Evolutionary conservation across 2,329 filamentous ascomycete species (phyloP).

Genomic region (Scopulariopsis brevicaulis): DNA sequence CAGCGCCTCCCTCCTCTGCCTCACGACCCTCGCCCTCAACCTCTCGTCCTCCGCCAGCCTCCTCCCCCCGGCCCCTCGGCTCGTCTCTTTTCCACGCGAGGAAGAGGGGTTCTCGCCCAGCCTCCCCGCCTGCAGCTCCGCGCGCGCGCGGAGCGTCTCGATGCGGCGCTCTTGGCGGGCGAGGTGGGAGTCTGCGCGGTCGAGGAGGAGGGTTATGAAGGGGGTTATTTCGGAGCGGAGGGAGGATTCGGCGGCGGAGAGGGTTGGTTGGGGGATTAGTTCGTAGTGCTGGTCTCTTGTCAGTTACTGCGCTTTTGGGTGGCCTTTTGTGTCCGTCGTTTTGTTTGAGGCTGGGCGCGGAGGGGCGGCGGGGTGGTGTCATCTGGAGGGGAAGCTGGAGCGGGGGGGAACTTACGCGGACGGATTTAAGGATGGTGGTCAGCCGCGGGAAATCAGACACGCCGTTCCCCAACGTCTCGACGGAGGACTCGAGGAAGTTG

Average conservation of each 20-base stretch:
- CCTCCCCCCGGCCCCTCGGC: slow-evolving; percentile 6
- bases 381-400: slow-evolving; percentile 29
- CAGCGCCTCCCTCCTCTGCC: slow-evolving; percentile 74
- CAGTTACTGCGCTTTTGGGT: background rate
- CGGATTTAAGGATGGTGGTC: slow-evolving; percentile 41
- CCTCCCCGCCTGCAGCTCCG: slow-evolving; percentile 70
- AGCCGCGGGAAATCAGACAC: slow-evolving; percentile 48
- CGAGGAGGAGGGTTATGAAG: slow-evolving; percentile 67
- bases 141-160: slow-evolving; percentile 70
- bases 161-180: slow-evolving; percentile 76
- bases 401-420: slow-evolving; percentile 32
- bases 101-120: slow-evolving; percentile 19
- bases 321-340: slow-evolving; percentile 16
- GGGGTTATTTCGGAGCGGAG: slow-evolving; percentile 85
- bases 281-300: slow-evolving; percentile 64
- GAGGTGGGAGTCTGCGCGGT: slow-evolving; percentile 71
- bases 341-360: slow-evolving; percentile 63
- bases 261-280: slow-evolving; percentile 73
- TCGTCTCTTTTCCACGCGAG: background rate
- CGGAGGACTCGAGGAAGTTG: slow-evolving; percentile 48
- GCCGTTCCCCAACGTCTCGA: slow-evolving; percentile 41
- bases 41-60: slow-evolving; percentile 41
- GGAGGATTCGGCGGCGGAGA: slow-evolving; percentile 71
- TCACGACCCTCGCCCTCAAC: slow-evolving; percentile 46
- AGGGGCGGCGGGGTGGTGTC: background rate